Evolutionary conservation across 139 green algal species (phyloP), one percentile per base, ranked within the genome.

Genomic region (Picochlorum costavermella): DNA sequence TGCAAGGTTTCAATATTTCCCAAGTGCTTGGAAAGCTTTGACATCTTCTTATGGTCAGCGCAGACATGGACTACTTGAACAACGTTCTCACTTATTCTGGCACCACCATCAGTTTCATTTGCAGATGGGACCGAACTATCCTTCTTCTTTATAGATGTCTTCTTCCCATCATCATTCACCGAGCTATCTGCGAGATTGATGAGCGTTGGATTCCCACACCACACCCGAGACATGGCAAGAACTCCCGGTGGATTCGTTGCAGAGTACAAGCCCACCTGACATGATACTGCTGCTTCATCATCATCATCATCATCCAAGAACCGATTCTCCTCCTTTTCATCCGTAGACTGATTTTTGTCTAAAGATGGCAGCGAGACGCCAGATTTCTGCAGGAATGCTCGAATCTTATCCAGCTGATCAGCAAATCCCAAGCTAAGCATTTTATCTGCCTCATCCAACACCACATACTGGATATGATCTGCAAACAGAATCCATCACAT

Each of bases 1-100:
- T 67, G 48, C 26, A 29, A 23, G 4, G 67, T 74, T 9, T 74
- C 65, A 43, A 75, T 72, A 20, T 28, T 26, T 2, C n/a, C 16
- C 26, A 93, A 72, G 75, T 94, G 83, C 64, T 87, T 88, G 14
- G 81, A 46, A 68, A 93, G 76, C 79, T 92, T 92, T 53, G 73
- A 65, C 1, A 72, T 72, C 83, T 88, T 88, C 60, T 92, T 82
- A 29, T 83, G 56, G 17, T 67, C 67, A 31, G 90, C 90, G 65
- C 90, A 96, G 37, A 96, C 90, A n/a, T 96, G 89, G 49, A 96
- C 88, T 56, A 92, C 83, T 81, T 96, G 83, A 9, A 56, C 36
- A 6, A 66, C 60, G 25, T 29, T 28, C 45, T 11, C 33, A 30
- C 20, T 67, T 17, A 69, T 44, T 48, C 14, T 16, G 10, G 14